Evolutionary conservation across 257 asterid species (phyloP).

Genomic region (Gentiana straminea): DNA sequence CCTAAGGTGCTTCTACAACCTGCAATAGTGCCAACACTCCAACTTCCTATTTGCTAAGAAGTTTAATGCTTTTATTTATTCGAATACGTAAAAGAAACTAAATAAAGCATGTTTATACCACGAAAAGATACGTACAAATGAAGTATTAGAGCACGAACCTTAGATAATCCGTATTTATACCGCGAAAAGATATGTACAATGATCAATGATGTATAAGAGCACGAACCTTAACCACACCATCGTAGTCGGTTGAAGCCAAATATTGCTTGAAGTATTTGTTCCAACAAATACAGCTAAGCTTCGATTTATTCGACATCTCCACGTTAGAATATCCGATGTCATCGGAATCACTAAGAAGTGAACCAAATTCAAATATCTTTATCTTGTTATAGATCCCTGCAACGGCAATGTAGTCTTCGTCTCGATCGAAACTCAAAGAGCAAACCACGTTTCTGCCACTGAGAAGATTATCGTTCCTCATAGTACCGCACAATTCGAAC

Average conservation of each 20-base stretch:
- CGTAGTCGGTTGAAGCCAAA: constrained; percentile 85
- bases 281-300: constrained; percentile 82
- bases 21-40: too few species aligned
- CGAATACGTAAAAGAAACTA: not conserved
- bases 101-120: not conserved
- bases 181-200: not conserved
- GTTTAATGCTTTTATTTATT: too few species aligned
- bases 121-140: too few species aligned
- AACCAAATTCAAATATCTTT: constrained; percentile 53
- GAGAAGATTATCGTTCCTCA: constrained; percentile 58
- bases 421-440: constrained; percentile 86
- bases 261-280: constrained; percentile 67
- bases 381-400: constrained; percentile 85
- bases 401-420: constrained; percentile 77
- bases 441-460: constrained; percentile 60
- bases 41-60: too few species aligned
- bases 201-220: not conserved
- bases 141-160: too few species aligned
- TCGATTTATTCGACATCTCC: constrained; percentile 71
- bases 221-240: constrained; percentile 50
- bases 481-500: constrained; percentile 48
- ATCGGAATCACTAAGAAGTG: constrained; percentile 61
- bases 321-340: constrained; percentile 67
- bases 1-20: too few species aligned
- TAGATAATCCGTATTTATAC: too few species aligned